Conservation (phyloP, 352 stramenopile species). For the Pythium sukuiense region DNA sequence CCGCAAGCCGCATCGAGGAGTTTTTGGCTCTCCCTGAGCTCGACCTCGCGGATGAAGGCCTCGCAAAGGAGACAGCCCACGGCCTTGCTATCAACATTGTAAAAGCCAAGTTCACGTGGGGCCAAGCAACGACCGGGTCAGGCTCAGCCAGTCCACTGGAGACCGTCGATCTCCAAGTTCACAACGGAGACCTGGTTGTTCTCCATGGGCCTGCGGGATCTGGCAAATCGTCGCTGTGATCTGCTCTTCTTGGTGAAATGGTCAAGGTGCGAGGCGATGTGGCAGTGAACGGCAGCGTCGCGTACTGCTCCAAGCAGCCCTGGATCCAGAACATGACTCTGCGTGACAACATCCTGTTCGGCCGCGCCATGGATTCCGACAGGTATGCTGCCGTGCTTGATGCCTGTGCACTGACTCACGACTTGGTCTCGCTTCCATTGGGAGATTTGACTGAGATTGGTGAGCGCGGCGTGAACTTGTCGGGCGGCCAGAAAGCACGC, state of each 20-base stretch:
- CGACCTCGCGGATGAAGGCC: slow-evolving; percentile 13
- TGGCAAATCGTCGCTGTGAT: slow-evolving; percentile 93
- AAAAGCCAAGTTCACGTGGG: slow-evolving; percentile 31
- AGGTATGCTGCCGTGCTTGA: slow-evolving; percentile 46
- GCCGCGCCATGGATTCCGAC: slow-evolving; percentile 35
- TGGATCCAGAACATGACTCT: slow-evolving; percentile 77
- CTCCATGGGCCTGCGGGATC: slow-evolving; percentile 88
- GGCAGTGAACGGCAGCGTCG: slow-evolving; percentile 27
- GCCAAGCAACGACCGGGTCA: neutral
- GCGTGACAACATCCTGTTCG: slow-evolving; percentile 90
- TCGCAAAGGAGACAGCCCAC: neutral
- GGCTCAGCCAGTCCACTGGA: slow-evolving; percentile 24
- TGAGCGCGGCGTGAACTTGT: slow-evolving; percentile 55
- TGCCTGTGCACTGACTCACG: slow-evolving; percentile 44
- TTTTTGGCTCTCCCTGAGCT: slow-evolving; percentile 55
- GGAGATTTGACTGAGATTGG: slow-evolving; percentile 66
- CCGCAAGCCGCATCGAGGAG: slow-evolving; percentile 3
- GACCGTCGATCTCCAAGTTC: slow-evolving; percentile 64
- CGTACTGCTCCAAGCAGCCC: slow-evolving; percentile 49
- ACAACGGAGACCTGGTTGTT: slow-evolving; percentile 75
- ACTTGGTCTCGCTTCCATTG: slow-evolving; percentile 48
- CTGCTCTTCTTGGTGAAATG: slow-evolving; percentile 90
- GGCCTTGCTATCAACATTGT: neutral
- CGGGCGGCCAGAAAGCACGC: slow-evolving; percentile 51
- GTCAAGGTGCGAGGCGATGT: slow-evolving; percentile 8